A percentile compares a stretch with the other conserved stretches of the same genome.
Evolutionary conservation across 176 grass and related monocot species (phyloP).

Genomic region (Elymus sibiricus): DNA sequence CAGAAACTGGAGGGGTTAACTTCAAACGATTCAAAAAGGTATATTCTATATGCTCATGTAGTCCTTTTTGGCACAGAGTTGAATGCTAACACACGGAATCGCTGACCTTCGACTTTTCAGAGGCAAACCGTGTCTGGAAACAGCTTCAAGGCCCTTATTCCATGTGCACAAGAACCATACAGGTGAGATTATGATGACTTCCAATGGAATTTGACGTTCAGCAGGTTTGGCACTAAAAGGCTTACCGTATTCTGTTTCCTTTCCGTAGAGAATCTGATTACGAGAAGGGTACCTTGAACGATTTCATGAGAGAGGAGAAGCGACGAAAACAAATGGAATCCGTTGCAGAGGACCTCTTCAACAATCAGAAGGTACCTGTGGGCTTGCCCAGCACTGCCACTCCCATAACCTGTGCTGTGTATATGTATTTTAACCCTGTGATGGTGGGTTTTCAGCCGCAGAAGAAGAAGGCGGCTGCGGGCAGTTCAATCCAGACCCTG

Average conservation of each 20-base stretch:
- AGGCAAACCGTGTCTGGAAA: constrained; percentile 80
- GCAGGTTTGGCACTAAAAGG: background rate
- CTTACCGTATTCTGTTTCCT: background rate
- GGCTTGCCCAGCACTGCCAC: background rate
- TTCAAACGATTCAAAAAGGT: constrained; percentile 98
- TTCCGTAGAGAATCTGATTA: constrained; percentile 67
- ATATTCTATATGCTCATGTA: constrained; percentile 2
- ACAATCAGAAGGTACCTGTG: constrained; percentile 63
- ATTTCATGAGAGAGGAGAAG: constrained; percentile 84
- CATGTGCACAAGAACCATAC: constrained; percentile 80
- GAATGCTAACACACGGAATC: background rate
- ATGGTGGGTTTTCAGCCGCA: constrained; percentile 46
- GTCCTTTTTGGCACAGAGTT: constrained; percentile 17
- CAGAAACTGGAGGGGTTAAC: constrained; percentile 45
- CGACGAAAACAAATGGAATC: constrained; percentile 84
- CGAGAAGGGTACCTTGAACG: constrained; percentile 15
- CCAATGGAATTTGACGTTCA: background rate
- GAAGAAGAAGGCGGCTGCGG: constrained; percentile 62
- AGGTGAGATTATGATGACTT: constrained; percentile 42
- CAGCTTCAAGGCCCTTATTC: constrained; percentile 77
- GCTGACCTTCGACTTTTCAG: constrained; percentile 37
- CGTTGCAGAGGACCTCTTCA: constrained; percentile 82
- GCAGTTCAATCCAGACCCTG: constrained; percentile 70
- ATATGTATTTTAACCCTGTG: background rate
- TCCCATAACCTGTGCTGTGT: background rate